Conservation (phyloP, 2,329 filamentous ascomycete species). For the Cladosporium sp. region DNA sequence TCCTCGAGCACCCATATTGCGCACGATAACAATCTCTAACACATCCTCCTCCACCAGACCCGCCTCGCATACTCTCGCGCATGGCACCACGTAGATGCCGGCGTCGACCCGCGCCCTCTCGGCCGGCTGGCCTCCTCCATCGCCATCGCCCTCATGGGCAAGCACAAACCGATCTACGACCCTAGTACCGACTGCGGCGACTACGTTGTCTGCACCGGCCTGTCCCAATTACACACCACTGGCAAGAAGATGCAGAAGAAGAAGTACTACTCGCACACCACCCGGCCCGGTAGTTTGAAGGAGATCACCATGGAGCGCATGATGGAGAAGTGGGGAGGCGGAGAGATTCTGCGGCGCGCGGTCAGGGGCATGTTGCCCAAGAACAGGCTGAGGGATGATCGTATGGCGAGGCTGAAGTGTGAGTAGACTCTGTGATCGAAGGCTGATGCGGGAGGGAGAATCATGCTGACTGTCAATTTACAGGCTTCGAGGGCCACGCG, state of each 20-base stretch:
- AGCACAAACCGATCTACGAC: slow-evolving; percentile 97
- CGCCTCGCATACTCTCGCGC: slow-evolving; percentile 91
- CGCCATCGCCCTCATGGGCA: slow-evolving; percentile 88
- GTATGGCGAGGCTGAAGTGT: slow-evolving; percentile 81
- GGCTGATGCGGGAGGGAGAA: not conserved
- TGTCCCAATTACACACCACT: slow-evolving; percentile 79
- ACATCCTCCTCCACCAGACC: slow-evolving; percentile 55
- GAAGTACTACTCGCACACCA: slow-evolving; percentile 92
- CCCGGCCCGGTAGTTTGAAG: slow-evolving; percentile 79
- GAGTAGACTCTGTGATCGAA: slow-evolving; percentile 24
- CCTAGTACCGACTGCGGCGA: slow-evolving; percentile 98
- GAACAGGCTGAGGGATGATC: slow-evolving; percentile 83
- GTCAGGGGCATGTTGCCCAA: slow-evolving; percentile 98
- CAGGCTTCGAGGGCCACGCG: slow-evolving; percentile 82
- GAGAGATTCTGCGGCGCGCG: slow-evolving; percentile 84
- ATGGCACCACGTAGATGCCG: slow-evolving; percentile 86
- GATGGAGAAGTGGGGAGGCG: slow-evolving; percentile 90
- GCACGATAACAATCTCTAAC: not conserved
- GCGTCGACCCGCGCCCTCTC: slow-evolving; percentile 67
- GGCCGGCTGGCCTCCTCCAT: slow-evolving; percentile 86
- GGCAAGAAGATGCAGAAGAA: slow-evolving; percentile 93
- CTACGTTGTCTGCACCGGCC: slow-evolving; percentile 93
- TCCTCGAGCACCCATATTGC: not conserved
- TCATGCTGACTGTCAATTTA: not conserved
- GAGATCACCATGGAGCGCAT: slow-evolving; percentile 90